A percentile compares a stretch with the other conserved stretches of the same genome.
Conservation (phyloP, 2,329 filamentous ascomycete species). For the Fusarium setosum region DNA sequence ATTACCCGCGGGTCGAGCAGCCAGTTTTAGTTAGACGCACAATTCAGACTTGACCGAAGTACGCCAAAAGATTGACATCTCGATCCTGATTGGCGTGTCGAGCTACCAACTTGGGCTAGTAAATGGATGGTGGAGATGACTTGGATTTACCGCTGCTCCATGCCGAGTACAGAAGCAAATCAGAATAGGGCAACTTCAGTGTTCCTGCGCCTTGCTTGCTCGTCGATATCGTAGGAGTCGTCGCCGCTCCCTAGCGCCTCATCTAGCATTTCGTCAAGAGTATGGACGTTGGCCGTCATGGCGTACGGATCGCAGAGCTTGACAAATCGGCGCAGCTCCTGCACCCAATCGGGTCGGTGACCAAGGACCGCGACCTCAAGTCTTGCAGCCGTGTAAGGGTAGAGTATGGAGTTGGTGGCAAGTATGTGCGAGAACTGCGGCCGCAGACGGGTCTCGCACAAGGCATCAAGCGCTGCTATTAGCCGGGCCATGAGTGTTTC, state of each 20-base stretch:
- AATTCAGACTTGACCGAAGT: neutral
- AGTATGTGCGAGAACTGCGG: slow-evolving; percentile 29
- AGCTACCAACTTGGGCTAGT: neutral
- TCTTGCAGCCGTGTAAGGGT: slow-evolving; percentile 40
- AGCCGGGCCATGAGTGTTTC: slow-evolving; percentile 40
- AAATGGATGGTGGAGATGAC: neutral
- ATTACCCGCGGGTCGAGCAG: neutral
- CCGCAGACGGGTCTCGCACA: slow-evolving; percentile 25
- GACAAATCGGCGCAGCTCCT: neutral
- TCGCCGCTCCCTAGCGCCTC: slow-evolving; percentile 22
- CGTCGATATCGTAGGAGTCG: slow-evolving; percentile 26
- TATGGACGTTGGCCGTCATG: slow-evolving; percentile 12
- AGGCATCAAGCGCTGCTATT: slow-evolving; percentile 39
- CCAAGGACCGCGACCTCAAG: slow-evolving; percentile 39
- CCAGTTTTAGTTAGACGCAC: neutral
- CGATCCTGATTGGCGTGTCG: neutral
- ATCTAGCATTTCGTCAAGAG: slow-evolving; percentile 28
- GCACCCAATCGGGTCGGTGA: slow-evolving; percentile 27
- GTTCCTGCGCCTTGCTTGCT: slow-evolving; percentile 9
- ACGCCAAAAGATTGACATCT: neutral
- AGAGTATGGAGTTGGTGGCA: slow-evolving; percentile 41
- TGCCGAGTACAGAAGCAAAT: neutral
- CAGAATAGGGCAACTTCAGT: slow-evolving; percentile 34
- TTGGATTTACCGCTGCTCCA: neutral
- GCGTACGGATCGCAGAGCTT: slow-evolving; percentile 26